phyloP scores from a whole-genome alignment of 2,329 filamentous ascomycete genomes.

The Chaetothyriales sp. region DNA sequence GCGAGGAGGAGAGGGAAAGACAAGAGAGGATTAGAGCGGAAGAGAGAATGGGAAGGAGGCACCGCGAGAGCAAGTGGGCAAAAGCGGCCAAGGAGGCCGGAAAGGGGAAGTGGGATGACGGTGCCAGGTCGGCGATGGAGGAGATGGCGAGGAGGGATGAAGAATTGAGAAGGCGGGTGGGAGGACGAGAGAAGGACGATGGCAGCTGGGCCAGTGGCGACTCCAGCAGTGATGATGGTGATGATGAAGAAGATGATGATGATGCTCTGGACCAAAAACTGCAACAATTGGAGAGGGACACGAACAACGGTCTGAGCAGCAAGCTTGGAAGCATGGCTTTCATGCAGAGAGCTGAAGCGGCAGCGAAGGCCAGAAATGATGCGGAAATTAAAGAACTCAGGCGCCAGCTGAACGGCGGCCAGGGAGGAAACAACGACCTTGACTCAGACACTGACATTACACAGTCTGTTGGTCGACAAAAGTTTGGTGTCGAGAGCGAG shows the following conservation, averaged over 20 bases:
- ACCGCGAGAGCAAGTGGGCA: constrained; percentile 83
- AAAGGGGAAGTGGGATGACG: constrained; percentile 74
- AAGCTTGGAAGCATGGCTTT: constrained; percentile 77
- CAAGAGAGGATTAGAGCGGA: constrained; percentile 56
- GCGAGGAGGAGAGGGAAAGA: constrained; percentile 31
- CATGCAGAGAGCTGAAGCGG: constrained; percentile 77
- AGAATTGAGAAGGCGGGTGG: constrained; percentile 63
- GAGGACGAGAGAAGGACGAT: constrained; percentile 56
- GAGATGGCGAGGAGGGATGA: constrained; percentile 74
- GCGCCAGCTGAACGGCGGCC: constrained; percentile 46
- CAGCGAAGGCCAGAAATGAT: constrained; percentile 65
- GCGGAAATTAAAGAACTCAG: constrained; percentile 55
- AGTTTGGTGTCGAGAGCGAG: constrained; percentile 22
- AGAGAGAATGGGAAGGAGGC: constrained; percentile 70
- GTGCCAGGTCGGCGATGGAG: constrained; percentile 59
- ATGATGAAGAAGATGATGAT: constrained; percentile 31
- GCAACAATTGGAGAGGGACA: neutral
- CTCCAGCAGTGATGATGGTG: constrained; percentile 62
- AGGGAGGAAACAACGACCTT: constrained; percentile 14
- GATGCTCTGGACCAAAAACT: neutral
- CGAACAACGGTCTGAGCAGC: constrained; percentile 28
- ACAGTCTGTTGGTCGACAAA: constrained; percentile 49
- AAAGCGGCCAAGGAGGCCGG: constrained; percentile 68
- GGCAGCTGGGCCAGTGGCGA: constrained; percentile 80
- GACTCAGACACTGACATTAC: constrained; percentile 43